Evolutionary conservation across 495 filamentous ascomycete species (phyloP).

Genomic region (Lepraria neglecta): DNA sequence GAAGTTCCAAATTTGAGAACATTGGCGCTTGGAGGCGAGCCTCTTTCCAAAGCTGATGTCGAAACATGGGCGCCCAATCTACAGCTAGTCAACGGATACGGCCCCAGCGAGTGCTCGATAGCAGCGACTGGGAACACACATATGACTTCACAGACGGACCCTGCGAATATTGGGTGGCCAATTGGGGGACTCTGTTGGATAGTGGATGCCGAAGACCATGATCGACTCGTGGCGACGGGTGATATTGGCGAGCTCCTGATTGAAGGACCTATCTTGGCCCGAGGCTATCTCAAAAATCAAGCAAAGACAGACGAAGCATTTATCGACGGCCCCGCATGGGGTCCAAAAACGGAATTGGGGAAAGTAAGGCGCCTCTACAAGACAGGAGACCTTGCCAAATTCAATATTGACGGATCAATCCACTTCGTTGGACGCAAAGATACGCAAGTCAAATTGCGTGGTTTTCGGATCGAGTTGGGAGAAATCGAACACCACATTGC

Average conservation of each 20-base stretch:
- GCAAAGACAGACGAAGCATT: conserved; percentile 40
- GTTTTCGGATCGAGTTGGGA: conserved; percentile 45
- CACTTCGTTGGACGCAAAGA: conserved; percentile 46
- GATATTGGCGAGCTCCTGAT: conserved; percentile 55
- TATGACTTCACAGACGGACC: conserved; percentile 22
- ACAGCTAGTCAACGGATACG: conserved; percentile 32
- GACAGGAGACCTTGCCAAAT: conserved; percentile 47
- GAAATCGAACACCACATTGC: conserved; percentile 45
- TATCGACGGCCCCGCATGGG: conserved; percentile 47
- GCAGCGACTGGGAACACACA: conserved; percentile 24
- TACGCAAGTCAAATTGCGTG: conserved; percentile 46
- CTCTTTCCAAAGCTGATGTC: conserved; percentile 38
- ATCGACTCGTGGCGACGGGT: conserved; percentile 51
- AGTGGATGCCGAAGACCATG: conserved; percentile 47
- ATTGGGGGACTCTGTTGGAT: conserved; percentile 44
- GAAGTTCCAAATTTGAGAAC: conserved; percentile 43
- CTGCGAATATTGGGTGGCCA: conserved; percentile 29
- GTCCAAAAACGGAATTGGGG: conserved; percentile 28
- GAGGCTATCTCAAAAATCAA: conserved; percentile 44
- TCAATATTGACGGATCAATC: conserved; percentile 39
- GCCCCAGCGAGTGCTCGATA: conserved; percentile 37
- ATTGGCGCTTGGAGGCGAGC: conserved; percentile 49
- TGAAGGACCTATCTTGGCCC: conserved; percentile 51
- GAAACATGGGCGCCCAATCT: neutral
- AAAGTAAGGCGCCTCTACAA: conserved; percentile 43